These are phyloP conservation scores for Mrakia frigida DNA, from an alignment of 768 basidiomycete species.

Conservation along the genomic window DNA sequence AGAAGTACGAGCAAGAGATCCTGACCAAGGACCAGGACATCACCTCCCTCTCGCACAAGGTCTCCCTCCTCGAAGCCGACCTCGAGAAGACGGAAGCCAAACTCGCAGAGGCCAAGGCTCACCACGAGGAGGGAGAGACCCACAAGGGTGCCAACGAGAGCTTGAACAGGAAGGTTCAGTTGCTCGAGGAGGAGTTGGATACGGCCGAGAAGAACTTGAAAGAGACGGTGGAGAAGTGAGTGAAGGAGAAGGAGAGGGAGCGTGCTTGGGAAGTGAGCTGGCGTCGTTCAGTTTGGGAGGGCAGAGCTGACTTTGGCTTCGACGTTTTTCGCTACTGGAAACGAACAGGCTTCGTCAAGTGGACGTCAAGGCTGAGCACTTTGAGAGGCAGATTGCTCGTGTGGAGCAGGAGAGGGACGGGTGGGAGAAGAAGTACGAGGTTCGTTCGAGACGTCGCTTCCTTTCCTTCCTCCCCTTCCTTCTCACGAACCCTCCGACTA, in stretches of 20 bases:
- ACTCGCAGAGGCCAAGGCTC: slow-evolving; percentile 60
- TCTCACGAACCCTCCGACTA: background rate
- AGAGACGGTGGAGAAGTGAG: slow-evolving; percentile 93
- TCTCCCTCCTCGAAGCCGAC: slow-evolving; percentile 55
- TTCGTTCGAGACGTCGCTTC: slow-evolving; percentile 44
- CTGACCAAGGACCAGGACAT: slow-evolving; percentile 83
- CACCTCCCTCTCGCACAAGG: slow-evolving; percentile 67
- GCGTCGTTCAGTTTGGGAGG: background rate
- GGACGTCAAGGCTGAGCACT: slow-evolving; percentile 98
- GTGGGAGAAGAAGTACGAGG: slow-evolving; percentile 95
- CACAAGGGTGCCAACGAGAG: slow-evolving; percentile 68
- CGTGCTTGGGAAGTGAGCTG: background rate
- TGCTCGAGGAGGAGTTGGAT: slow-evolving; percentile 94
- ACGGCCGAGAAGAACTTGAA: slow-evolving; percentile 92
- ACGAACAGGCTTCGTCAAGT: slow-evolving; percentile 84
- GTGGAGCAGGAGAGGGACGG: slow-evolving; percentile 83
- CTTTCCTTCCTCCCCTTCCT: background rate
- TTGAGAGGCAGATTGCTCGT: slow-evolving; percentile 81
- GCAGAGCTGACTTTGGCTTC: slow-evolving; percentile 20
- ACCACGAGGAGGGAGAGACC: slow-evolving; percentile 61
- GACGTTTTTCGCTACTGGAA: background rate
- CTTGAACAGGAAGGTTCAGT: slow-evolving; percentile 73
- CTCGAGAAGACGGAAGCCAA: slow-evolving; percentile 66
- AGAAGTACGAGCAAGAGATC: slow-evolving; percentile 47
- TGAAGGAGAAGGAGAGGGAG: slow-evolving; percentile 34